A percentile compares a stretch with the other conserved stretches of the same genome.
These are phyloP conservation scores for Prototheca wickerhamii DNA, from an alignment of 163 green algal genomes.

Conservation along the genomic window DNA sequence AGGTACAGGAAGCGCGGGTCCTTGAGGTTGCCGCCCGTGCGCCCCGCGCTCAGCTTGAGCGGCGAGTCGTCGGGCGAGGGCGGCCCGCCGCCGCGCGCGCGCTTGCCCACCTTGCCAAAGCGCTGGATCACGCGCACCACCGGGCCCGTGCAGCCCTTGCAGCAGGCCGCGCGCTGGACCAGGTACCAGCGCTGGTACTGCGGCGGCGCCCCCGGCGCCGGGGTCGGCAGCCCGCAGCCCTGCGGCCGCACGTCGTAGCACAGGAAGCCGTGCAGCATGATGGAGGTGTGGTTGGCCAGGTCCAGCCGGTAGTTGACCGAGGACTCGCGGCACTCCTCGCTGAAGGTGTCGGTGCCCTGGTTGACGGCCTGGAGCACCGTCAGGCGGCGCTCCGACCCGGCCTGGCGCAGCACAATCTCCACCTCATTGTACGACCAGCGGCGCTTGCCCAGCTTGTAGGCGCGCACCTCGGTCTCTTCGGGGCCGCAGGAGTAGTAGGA, in stretches of 20 bases:
- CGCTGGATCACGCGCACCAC: conserved; percentile 53
- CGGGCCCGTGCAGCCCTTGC: conserved; percentile 44
- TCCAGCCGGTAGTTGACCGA: conserved; percentile 36
- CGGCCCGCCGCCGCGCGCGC: neutral
- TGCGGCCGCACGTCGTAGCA: conserved; percentile 33
- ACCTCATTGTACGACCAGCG: conserved; percentile 67
- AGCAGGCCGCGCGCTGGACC: conserved; percentile 34
- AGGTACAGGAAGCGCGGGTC: conserved; percentile 37
- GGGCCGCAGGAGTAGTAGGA: neutral
- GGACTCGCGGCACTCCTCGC: conserved; percentile 19
- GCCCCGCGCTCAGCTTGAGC: neutral
- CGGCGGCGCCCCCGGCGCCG: neutral
- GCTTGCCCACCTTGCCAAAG: conserved; percentile 53
- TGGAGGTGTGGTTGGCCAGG: conserved; percentile 29
- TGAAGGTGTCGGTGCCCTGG: conserved; percentile 1
- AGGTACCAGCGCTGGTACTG: conserved; percentile 12
- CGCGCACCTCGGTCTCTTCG: conserved; percentile 1
- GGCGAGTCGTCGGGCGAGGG: neutral
- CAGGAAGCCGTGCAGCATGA: conserved; percentile 42
- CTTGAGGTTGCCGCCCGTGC: conserved; percentile 7
- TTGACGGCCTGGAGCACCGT: conserved; percentile 16
- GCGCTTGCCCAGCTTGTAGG: conserved; percentile 65
- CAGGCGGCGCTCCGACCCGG: neutral
- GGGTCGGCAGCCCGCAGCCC: neutral
- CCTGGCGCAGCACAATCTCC: conserved; percentile 33